phyloP scores from a whole-genome alignment of 2,329 filamentous ascomycete species.

The Fusarium heterosporum region DNA sequence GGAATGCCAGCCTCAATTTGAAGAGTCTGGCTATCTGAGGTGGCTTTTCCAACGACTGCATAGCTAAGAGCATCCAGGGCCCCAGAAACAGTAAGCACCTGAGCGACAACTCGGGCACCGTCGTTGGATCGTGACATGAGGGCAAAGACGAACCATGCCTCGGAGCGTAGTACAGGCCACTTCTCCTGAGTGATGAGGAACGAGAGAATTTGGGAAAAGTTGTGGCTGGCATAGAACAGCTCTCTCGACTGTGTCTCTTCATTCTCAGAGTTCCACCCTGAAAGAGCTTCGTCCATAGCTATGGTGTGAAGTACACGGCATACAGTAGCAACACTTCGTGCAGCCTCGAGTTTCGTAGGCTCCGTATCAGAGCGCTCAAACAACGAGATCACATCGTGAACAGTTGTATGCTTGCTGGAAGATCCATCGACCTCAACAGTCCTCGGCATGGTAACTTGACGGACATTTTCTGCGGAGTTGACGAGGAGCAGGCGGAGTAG shows the following conservation, averaged over 20 bases:
- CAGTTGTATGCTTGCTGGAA: conserved; percentile 47
- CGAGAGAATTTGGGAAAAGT: conserved; percentile 58
- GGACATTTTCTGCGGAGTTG: conserved; percentile 64
- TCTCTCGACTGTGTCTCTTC: conserved; percentile 30
- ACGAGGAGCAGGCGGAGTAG: conserved; percentile 68
- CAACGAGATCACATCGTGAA: conserved; percentile 54
- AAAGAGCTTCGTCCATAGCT: conserved; percentile 47
- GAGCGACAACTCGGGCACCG: conserved; percentile 60
- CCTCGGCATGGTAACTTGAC: conserved; percentile 59
- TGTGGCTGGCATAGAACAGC: conserved; percentile 61
- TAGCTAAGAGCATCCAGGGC: conserved; percentile 59
- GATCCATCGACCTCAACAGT: conserved; percentile 48
- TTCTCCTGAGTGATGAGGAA: conserved; percentile 68
- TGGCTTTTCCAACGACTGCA: conserved; percentile 60
- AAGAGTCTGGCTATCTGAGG: conserved; percentile 27
- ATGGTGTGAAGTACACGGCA: conserved; percentile 66
- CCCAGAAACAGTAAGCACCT: conserved; percentile 57
- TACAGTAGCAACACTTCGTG: conserved; percentile 63
- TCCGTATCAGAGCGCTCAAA: conserved; percentile 55
- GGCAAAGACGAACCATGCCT: conserved; percentile 72
- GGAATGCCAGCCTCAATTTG: conserved; percentile 35
- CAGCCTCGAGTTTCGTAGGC: conserved; percentile 70
- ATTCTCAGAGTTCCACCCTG: conserved; percentile 50
- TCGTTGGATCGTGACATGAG: conserved; percentile 66
- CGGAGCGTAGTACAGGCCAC: conserved; percentile 69